phyloP scores from a whole-genome alignment of 2,329 filamentous ascomycete genomes.

The Colletotrichum musicola region DNA sequence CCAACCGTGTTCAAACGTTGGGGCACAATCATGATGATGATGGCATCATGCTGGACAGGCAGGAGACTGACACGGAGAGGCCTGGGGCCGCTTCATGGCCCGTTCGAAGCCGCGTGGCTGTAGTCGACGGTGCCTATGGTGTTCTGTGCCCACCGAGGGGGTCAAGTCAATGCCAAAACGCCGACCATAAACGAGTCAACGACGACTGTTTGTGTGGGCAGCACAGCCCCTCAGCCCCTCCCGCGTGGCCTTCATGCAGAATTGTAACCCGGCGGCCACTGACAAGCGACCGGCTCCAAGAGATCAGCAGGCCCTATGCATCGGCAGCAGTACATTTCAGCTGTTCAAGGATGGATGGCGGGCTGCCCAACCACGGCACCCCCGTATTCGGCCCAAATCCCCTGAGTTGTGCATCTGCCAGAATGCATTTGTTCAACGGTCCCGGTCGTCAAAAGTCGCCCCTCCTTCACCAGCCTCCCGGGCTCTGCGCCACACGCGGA shows the following conservation, averaged over 20 bases:
- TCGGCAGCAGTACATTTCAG: constrained; percentile 37
- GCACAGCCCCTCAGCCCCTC: constrained; percentile 39
- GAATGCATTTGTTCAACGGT: not conserved
- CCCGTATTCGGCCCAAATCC: constrained; percentile 25
- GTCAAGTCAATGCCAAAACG: constrained; percentile 34
- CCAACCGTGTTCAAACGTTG: constrained; percentile 13
- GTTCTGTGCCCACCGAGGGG: constrained; percentile 29
- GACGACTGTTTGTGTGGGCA: constrained; percentile 27
- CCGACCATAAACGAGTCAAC: constrained; percentile 35
- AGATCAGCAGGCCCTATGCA: constrained; percentile 38
- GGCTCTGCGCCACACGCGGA: constrained; percentile 38
- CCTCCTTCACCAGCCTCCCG: constrained; percentile 25
- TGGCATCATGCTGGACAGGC: constrained; percentile 20
- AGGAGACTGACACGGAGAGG: too few species aligned
- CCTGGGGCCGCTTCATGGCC: constrained; percentile 5
- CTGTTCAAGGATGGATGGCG: constrained; percentile 31
- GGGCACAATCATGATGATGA: constrained; percentile 27
- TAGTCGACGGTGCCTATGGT: constrained; percentile 6
- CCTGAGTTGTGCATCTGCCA: constrained; percentile 30
- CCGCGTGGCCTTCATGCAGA: constrained; percentile 32
- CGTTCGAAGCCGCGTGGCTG: constrained; percentile 29
- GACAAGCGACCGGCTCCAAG: constrained; percentile 31
- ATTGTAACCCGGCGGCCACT: constrained; percentile 21
- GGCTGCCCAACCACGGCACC: constrained; percentile 26
- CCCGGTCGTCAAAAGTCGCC: not conserved